These are phyloP conservation scores for Spencermartinsiella ligniputridi DNA, from an alignment of 1,139 yeast species.

Conservation along the genomic window DNA sequence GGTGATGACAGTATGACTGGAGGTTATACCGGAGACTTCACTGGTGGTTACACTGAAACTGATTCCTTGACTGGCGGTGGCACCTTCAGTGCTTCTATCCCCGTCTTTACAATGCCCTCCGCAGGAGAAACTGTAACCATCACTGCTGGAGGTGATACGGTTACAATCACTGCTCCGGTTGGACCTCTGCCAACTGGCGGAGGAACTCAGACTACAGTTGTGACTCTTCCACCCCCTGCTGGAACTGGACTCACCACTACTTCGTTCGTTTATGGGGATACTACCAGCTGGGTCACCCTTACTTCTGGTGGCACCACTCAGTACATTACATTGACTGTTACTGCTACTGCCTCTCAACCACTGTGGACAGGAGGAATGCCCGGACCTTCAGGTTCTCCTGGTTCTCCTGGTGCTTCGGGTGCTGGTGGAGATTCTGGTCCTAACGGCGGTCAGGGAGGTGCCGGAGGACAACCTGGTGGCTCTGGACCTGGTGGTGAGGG, in stretches of 20 bases:
- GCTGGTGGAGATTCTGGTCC: slow-evolving; percentile 2
- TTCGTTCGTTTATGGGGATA: neutral
- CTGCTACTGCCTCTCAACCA: neutral
- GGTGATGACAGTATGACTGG: slow-evolving; percentile 6
- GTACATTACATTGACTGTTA: slow-evolving; percentile 2
- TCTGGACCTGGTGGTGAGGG: slow-evolving; percentile 2
- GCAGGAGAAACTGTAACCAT: slow-evolving; percentile 6
- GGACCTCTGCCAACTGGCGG: slow-evolving; percentile 5
- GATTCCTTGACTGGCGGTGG: neutral
- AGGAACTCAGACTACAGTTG: slow-evolving; percentile 2
- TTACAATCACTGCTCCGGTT: slow-evolving; percentile 13
- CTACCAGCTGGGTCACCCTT: neutral
- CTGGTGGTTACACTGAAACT: too few relatives aligned
- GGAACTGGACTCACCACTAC: slow-evolving; percentile 9
- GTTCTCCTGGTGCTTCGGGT: neutral
- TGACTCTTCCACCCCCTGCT: slow-evolving; percentile 9
- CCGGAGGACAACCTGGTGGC: slow-evolving; percentile 5
- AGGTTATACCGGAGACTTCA: slow-evolving; percentile 1
- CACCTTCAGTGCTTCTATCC: neutral
- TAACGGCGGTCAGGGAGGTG: too few relatives aligned
- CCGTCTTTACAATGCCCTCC: neutral
- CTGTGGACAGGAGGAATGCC: neutral
- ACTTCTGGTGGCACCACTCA: neutral
- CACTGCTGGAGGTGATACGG: slow-evolving; percentile 13
- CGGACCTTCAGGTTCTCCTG: neutral